Base-by-base conservation (phyloP, 345 rosid species). In the Corchorus olitorius region DNA sequence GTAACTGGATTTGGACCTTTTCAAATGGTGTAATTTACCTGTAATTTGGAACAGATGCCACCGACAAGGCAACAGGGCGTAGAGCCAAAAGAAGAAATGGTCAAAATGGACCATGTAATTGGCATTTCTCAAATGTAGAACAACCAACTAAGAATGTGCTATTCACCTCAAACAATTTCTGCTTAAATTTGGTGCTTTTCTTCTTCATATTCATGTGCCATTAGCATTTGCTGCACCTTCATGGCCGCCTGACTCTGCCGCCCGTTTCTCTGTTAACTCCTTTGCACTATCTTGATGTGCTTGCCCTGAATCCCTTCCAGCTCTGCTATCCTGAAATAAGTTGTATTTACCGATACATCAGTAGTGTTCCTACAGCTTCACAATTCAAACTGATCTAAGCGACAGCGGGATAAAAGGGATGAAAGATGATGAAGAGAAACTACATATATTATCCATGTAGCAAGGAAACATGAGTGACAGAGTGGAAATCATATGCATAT, bases 311-410 rank as follows among this genome's bases (percentile, higher is more conserved):
- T 77, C 87, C 78, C 72, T 87, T 76, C 81, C 85, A 20, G 77
- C 84, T 86, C 78, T 76, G 22, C 75, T 68, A 75, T 86, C 91
- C 91, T 88, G 76, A 43, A 83, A 76, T 60, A 72, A 52, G 73
- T 61, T 71, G 45, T 17, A 54, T 43, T 43, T 17, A 65, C 54
- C 52, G 65, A 54, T 59, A 48, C 54, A 16, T 72, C 83, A 65
- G 17, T 27, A 49, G 45, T 45, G 45, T 70, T 70, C 73, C 27
- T 70, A 50, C 33, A 50, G 27, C 16, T 50, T 70, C 45, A 16
- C 34, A 50, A 34, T 70, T 34, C 9, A 16, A 65, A 17, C 49
- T 41, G 10, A 64, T 6, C 37, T n/a, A 37, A 1, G 67, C 37
- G 67, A 6, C 27, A 41, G 69, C 17, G 41, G 16, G 15, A 5